Base-by-base conservation (phyloP, 768 basidiomycete genomes). In the Sporobolomyces pararoseus region DNA sequence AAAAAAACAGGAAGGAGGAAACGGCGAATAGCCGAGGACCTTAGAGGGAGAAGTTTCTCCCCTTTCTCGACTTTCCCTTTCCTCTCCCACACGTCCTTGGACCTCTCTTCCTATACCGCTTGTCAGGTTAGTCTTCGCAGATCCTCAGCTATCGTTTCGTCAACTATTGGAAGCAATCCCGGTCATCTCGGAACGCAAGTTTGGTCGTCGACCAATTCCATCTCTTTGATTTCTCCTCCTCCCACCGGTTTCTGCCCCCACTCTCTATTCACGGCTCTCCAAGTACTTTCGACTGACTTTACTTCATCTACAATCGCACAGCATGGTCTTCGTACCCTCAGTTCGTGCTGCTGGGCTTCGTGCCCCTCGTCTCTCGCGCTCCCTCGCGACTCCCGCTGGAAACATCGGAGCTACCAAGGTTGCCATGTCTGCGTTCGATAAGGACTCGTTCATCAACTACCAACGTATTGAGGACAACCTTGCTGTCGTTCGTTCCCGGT, bases 391-490 rank as follows among this genome's bases (percentile, higher is more conserved):
- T 25, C 67, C 74, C 32, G 60, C 71, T n/a, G 50, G 50, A 39
- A 47, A 47, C 57, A 75, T 75, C 29, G 75, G 75, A n/a, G 78
- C 78, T 70, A 79, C 77, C 55, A 80, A 81, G 77, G 81, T 82
- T n/a, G 77, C 78, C 66, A 82, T 82, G 81, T 78, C 78, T 25
- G 57, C 65, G 23, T 67, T 79, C 67, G 80, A 81, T 76, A 76
- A 78, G 75, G 79, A 79, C 49, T 76, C 76, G 61, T 81, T 74
- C 75, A 80, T 82, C 78, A 82, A 82, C 79, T 82, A 82, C 77
- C 79, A 81, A 76, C 88, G 94, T 67, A 97, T 98, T 79, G 94
- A 98, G 83, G 93, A 97, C 81, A 97, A 94, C 84, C 88, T 98
- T 71, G 87, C 84, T 74, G 80, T 95, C 78, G 86, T 97, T 66